These are phyloP conservation scores for Fusarium foetens DNA, from an alignment of 2,329 filamentous ascomycete species.

Conservation along the genomic window DNA sequence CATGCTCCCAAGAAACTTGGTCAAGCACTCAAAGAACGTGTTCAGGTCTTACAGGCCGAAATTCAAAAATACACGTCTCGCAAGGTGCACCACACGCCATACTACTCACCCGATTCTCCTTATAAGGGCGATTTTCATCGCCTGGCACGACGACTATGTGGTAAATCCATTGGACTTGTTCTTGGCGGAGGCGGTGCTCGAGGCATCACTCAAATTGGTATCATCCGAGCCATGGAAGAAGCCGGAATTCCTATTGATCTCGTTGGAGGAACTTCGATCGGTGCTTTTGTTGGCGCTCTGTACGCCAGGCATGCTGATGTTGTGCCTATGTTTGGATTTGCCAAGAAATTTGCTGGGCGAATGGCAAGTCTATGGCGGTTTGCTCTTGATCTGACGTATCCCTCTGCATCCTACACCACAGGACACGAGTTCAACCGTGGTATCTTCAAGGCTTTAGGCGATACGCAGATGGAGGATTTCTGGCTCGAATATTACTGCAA, in stretches of 20 bases:
- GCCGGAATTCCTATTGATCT: slow-evolving; percentile 96
- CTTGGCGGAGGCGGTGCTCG: slow-evolving; percentile 93
- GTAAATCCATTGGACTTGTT: slow-evolving; percentile 93
- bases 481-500: slow-evolving; percentile 99
- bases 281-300: slow-evolving; percentile 91
- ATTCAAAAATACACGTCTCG: slow-evolving; percentile 98
- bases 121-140: slow-evolving; percentile 98
- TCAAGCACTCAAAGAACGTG: slow-evolving; percentile 86
- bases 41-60: slow-evolving; percentile 94
- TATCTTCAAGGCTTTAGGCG: slow-evolving; percentile 98
- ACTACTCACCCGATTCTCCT: slow-evolving; percentile 90
- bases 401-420: slow-evolving; percentile 95
- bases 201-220: slow-evolving; percentile 91
- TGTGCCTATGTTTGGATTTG: slow-evolving; percentile 94
- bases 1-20: slow-evolving; percentile 83
- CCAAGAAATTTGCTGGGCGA: slow-evolving; percentile 97
- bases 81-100: slow-evolving; percentile 85
- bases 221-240: slow-evolving; percentile 95
- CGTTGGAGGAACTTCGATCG: slow-evolving; percentile 94
- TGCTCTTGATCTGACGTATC: slow-evolving; percentile 93
- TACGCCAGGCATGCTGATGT: slow-evolving; percentile 97
- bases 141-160: slow-evolving; percentile 87
- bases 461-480: slow-evolving; percentile 98
- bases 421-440: slow-evolving; percentile 99
- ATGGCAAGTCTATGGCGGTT: slow-evolving; percentile 99